phyloP scores from a whole-genome alignment of 139 green algal genomes.

The Chlorella sp. region DNA sequence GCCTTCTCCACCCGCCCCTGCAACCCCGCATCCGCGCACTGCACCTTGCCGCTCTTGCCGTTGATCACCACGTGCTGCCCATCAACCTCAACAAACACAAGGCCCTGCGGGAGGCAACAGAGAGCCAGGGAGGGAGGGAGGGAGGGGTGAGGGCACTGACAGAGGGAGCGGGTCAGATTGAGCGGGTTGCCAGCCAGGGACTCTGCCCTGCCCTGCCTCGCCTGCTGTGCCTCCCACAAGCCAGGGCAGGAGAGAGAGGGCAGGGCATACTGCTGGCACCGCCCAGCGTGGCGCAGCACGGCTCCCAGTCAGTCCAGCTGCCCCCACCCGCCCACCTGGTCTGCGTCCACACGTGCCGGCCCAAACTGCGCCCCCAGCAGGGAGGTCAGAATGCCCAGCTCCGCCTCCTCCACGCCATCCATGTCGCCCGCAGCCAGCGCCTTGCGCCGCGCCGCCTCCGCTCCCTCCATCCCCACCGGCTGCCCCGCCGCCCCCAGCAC shows the following conservation, averaged over 20 bases:
- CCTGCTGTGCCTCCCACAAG: too few relatives aligned
- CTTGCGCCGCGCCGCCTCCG: slow-evolving; percentile 55
- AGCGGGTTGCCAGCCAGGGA: too few relatives aligned
- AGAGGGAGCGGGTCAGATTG: background rate
- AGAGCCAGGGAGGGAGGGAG: background rate
- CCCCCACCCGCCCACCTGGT: slow-evolving; percentile 47
- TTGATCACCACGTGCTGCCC: slow-evolving; percentile 56
- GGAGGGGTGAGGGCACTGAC: background rate
- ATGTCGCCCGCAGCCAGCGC: slow-evolving; percentile 53
- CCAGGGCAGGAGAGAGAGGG: background rate
- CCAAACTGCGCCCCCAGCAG: slow-evolving; percentile 85
- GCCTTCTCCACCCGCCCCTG: slow-evolving; percentile 63
- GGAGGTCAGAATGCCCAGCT: slow-evolving; percentile 69
- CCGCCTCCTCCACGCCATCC: slow-evolving; percentile 53
- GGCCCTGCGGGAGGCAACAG: slow-evolving; percentile 9
- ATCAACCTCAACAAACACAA: slow-evolving; percentile 65
- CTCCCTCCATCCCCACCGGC: slow-evolving; percentile 51
- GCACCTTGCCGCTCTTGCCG: slow-evolving; percentile 64
- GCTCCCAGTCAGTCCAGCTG: too few relatives aligned
- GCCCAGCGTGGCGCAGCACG: too few relatives aligned
- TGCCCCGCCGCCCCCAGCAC: slow-evolving; percentile 77
- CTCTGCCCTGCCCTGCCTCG: too few relatives aligned
- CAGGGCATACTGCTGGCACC: too few relatives aligned
- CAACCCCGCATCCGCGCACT: slow-evolving; percentile 70
- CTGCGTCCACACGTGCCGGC: slow-evolving; percentile 55